Evolutionary conservation across 2,329 filamentous ascomycete genomes (phyloP).

Genomic region (Plectosphaerella plurivora): DNA sequence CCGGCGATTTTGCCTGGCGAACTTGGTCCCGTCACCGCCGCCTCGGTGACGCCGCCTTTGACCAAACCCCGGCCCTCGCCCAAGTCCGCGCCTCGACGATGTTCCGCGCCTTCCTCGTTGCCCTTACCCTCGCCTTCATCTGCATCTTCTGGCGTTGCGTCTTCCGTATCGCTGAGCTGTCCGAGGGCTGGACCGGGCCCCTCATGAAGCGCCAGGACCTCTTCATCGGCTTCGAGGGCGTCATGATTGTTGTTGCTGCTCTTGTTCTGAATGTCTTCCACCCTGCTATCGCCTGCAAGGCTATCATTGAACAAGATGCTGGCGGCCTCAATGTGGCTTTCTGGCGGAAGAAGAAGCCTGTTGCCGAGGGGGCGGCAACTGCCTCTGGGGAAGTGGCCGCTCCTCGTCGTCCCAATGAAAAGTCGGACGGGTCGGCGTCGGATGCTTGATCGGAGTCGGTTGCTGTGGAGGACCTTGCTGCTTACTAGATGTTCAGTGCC

Average conservation of each 20-base stretch:
- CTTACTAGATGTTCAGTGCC: no score
- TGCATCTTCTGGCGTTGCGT: constrained; percentile 61
- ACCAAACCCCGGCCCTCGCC: constrained; percentile 29
- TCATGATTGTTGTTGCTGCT: constrained; percentile 44
- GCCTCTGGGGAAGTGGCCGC: no score
- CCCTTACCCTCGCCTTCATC: constrained; percentile 53
- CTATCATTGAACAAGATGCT: constrained; percentile 17
- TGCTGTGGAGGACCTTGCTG: no score
- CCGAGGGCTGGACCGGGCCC: constrained; percentile 55
- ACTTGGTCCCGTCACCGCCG: constrained; percentile 27
- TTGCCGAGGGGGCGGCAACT: no score
- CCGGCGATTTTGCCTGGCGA: constrained; percentile 44
- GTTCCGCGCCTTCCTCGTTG: constrained; percentile 52
- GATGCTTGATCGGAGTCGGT: no score
- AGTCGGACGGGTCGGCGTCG: no score
- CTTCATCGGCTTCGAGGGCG: constrained; percentile 56
- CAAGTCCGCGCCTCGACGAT: constrained; percentile 31
- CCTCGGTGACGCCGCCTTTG: constrained; percentile 28
- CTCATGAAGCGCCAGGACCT: constrained; percentile 51
- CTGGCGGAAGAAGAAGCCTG: no score
- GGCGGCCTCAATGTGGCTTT: constrained; percentile 2
- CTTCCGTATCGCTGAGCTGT: constrained; percentile 61
- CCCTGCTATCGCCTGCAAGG: constrained; percentile 25
- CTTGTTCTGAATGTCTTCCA: constrained; percentile 40
- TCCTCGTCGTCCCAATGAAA: no score